Conservation (phyloP, 345 rosid species). For the Geranium brycei region DNA sequence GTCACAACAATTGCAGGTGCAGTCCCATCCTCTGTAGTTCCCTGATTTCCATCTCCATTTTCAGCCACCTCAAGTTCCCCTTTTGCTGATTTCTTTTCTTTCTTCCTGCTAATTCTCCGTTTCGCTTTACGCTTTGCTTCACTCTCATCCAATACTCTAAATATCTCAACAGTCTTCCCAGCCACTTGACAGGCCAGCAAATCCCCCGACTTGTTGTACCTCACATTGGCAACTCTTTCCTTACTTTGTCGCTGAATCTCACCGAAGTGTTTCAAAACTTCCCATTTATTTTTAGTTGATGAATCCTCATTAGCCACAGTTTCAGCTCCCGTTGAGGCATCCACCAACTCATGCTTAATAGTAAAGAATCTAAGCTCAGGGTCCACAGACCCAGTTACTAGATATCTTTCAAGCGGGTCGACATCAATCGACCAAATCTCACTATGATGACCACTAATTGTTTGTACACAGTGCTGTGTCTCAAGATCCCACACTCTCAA, state of each 20-base stretch:
- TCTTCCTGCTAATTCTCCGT: constrained; percentile 76
- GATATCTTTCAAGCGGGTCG: constrained; percentile 68
- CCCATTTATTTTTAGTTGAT: constrained; percentile 49
- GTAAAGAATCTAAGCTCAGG: constrained; percentile 65
- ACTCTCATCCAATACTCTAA: constrained; percentile 53
- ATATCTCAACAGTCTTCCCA: constrained; percentile 72
- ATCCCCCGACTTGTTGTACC: constrained; percentile 59
- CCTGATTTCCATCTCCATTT: constrained; percentile 26
- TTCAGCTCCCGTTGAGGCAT: constrained; percentile 20
- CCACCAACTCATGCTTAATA: constrained; percentile 32
- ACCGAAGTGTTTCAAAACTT: constrained; percentile 56
- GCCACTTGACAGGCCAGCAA: constrained; percentile 88
- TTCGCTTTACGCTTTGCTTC: constrained; percentile 81
- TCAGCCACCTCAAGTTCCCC: constrained; percentile 21
- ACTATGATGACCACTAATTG: constrained; percentile 86
- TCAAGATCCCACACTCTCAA: constrained; percentile 99
- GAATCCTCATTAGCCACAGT: constrained; percentile 23
- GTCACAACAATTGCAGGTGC: constrained; percentile 26
- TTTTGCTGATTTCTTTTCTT: constrained; percentile 69
- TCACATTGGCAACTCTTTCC: constrained; percentile 72
- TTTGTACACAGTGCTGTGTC: constrained; percentile 87
- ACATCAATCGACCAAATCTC: constrained; percentile 91
- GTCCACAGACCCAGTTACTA: constrained; percentile 88
- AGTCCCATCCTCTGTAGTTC: constrained; percentile 23
- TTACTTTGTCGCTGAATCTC: constrained; percentile 77